Evolutionary conservation across 495 filamentous ascomycete genomes (phyloP).

Genomic region (Lasiosphaeria miniovina): DNA sequence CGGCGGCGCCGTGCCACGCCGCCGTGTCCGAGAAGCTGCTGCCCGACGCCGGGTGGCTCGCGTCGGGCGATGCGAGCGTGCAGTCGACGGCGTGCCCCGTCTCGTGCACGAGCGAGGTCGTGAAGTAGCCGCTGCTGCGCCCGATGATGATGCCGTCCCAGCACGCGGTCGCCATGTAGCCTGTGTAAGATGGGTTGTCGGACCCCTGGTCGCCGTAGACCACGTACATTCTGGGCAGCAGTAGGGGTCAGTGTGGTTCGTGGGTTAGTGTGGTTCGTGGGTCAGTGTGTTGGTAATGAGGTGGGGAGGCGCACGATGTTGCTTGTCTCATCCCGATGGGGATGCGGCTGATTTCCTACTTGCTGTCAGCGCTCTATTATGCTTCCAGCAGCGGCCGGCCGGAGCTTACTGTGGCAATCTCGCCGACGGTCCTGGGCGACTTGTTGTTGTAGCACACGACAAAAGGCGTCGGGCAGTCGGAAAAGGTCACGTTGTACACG

Average conservation of each 20-base stretch:
- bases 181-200: conserved; percentile 11
- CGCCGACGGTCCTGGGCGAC: neutral
- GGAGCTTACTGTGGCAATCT: neutral
- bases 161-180: conserved; percentile 8
- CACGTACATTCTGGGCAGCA: neutral
- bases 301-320: neutral
- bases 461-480: conserved; percentile 12
- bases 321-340: conserved; percentile 9
- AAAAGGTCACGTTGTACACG: conserved; percentile 11
- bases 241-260: neutral
- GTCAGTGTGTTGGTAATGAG: neutral
- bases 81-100: conserved; percentile 12
- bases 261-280: neutral
- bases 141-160: conserved; percentile 14
- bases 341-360: conserved; percentile 5
- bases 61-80: conserved; percentile 11
- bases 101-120: conserved; percentile 18
- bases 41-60: neutral
- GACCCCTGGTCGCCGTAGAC: conserved; percentile 8
- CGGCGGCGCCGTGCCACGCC: conserved; percentile 5
- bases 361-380: too few relatives aligned
- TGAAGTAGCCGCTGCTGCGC: conserved; percentile 12
- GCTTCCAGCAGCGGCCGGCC: too few relatives aligned
- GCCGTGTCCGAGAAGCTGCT: conserved; percentile 7
- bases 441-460: conserved; percentile 9